Percentiles rank a stretch among this genome's conserved stretches.
These are phyloP conservation scores for Leccinellum luteum DNA, from an alignment of 768 basidiomycete genomes.

Conservation along the genomic window DNA sequence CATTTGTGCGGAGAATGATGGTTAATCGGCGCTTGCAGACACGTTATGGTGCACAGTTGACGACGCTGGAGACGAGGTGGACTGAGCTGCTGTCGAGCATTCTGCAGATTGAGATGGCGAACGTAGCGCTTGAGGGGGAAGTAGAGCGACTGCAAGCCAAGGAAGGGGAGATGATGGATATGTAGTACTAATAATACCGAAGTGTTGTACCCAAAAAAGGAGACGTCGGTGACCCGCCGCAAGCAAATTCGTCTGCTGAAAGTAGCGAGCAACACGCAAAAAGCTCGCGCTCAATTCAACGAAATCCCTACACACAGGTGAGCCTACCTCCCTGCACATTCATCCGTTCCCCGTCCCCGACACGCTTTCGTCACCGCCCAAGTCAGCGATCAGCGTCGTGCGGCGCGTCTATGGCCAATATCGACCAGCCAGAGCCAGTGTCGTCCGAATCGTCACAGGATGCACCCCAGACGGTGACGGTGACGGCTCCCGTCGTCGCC, in stretches of 20 bases:
- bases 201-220: constrained; percentile 26
- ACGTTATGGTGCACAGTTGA: constrained; percentile 74
- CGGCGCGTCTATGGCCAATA: constrained; percentile 82
- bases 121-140: constrained; percentile 82
- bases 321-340: background rate
- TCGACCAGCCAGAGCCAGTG: constrained; percentile 46
- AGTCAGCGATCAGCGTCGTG: constrained; percentile 46
- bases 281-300: constrained; percentile 1
- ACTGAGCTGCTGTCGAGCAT: constrained; percentile 89
- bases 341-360: background rate
- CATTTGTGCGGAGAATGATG: background rate
- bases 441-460: constrained; percentile 40
- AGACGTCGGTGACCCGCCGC: constrained; percentile 14
- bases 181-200: constrained; percentile 6
- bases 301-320: constrained; percentile 3
- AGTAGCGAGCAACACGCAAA: constrained; percentile 8
- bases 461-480: constrained; percentile 12
- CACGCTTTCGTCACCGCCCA: constrained; percentile 14
- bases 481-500: constrained; percentile 1
- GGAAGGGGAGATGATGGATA: constrained; percentile 59
- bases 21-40: constrained; percentile 46
- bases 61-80: constrained; percentile 83
- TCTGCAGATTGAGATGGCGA: constrained; percentile 94
- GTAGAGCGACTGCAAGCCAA: constrained; percentile 56
- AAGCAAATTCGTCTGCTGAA: constrained; percentile 16